Conservation (phyloP, 2,329 filamentous ascomycete genomes). For the Fusarium sublunatum region DNA sequence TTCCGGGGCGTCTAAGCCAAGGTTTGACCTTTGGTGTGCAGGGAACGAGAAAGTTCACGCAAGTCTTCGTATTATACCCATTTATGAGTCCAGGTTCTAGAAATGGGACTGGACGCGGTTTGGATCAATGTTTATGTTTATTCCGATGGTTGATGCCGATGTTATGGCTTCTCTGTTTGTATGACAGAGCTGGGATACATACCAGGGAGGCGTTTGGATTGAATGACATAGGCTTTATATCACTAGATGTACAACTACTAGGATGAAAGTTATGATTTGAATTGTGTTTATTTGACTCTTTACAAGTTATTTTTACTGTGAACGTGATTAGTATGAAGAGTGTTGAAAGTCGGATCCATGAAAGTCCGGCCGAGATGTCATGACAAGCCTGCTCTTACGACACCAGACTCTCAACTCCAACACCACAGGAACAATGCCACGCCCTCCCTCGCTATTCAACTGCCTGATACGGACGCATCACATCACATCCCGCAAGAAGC, state of each 20-base stretch:
- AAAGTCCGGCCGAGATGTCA: constrained; percentile 27
- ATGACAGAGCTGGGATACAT: constrained; percentile 24
- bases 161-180: constrained; percentile 26
- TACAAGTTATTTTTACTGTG: neutral
- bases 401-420: neutral
- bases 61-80: constrained; percentile 45
- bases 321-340: neutral
- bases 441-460: constrained; percentile 36
- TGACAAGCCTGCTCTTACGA: neutral
- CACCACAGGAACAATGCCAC: constrained; percentile 31
- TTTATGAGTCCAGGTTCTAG: constrained; percentile 35
- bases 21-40: constrained; percentile 5
- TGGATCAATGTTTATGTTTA: constrained; percentile 37
- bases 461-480: constrained; percentile 80
- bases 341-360: constrained; percentile 21
- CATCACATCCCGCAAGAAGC: constrained; percentile 83
- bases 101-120: constrained; percentile 18
- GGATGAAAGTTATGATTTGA: constrained; percentile 21
- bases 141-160: constrained; percentile 29
- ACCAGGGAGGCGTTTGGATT: constrained; percentile 37
- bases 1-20: constrained; percentile 74
- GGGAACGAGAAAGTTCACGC: constrained; percentile 19
- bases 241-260: constrained; percentile 34
- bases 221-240: constrained; percentile 21
- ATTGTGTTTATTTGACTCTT: neutral